Evolutionary conservation across 257 asterid species (phyloP).

Genomic region (Solanum habrochaites): DNA sequence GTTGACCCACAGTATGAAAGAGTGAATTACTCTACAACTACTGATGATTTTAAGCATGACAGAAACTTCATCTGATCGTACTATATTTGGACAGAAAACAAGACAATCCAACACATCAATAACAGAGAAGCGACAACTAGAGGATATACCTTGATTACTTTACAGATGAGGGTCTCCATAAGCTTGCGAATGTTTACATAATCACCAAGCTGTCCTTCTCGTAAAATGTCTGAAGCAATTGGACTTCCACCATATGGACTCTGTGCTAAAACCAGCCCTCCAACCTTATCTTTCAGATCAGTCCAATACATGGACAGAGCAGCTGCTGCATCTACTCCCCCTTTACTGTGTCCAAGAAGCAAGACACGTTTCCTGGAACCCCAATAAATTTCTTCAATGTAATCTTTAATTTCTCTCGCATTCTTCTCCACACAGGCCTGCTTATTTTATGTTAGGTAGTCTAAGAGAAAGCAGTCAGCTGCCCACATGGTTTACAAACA

Average conservation of each 20-base stretch:
- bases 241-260: conserved; percentile 98
- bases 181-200: conserved; percentile 87
- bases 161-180: conserved; percentile 87
- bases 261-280: conserved; percentile 84
- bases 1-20: neutral
- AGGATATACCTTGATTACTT: conserved; percentile 79
- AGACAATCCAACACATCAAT: neutral
- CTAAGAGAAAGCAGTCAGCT: neutral
- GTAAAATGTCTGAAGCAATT: conserved; percentile 82
- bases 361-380: conserved; percentile 74
- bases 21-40: neutral
- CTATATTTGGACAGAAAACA: neutral
- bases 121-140: neutral
- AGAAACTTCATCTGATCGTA: neutral
- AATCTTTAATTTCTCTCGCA: conserved; percentile 84
- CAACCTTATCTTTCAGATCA: conserved; percentile 86
- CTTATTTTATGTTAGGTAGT: conserved; percentile 1
- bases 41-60: neutral
- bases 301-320: conserved; percentile 88
- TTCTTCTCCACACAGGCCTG: conserved; percentile 91
- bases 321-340: conserved; percentile 94
- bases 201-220: conserved; percentile 98
- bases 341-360: conserved; percentile 97
- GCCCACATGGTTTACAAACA: neutral
- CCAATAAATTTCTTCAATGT: conserved; percentile 88